Evolutionary conservation across 352 stramenopile genomes (phyloP), one percentile per base, ranked within the genome.

Genomic region (Phytophthora hybrid): DNA sequence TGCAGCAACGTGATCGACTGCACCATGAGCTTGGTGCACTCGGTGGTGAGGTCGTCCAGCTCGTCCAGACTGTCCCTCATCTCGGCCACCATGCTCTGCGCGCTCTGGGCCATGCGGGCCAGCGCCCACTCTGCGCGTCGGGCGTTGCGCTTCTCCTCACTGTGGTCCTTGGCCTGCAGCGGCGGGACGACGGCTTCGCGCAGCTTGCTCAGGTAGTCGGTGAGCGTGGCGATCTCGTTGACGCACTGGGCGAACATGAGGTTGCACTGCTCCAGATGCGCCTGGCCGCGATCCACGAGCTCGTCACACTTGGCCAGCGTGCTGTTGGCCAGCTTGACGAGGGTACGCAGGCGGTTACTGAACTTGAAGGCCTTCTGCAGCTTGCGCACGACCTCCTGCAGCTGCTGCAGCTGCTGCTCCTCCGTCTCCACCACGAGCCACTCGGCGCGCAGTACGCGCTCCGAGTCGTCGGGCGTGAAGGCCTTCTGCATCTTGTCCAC

Each of bases 11-110:
- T 97, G 54, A 97, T 92, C n/a, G 86, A 82, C 69, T 95, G 84
- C 26, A 95, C 88, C 83, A 97, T 93, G 11, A 97, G 79, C 78
- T 93, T 91, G 13, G 84, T 95, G 67, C 88, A 93, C 71, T 95
- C 87, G 0, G 81, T 86, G 23, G 86, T 91, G 4, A 97, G 76
- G 58, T 95, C 84, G 72, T 97, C 88, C 26, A 97, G 69, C 58
- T 97, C 88, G 52, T 91, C 86, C 26, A 95, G 59, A 56, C 76
- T 92, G 62, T 93, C 85, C 13, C 82, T 80, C 74, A 97, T 94
- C 64, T 95, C 87, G 0, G 60, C 52, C 18, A 89, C 83, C 56
- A 93, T 93, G 1, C 84, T 83, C 62, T 89, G 78, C 1, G 82
- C 65, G 62, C 83, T 88, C 73, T 94, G 88, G 32, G 81, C 70